A percentile compares a stretch with the other conserved stretches of the same genome.
Conservation (phyloP, 345 rosid species). For the Eutrema heterophyllum region DNA sequence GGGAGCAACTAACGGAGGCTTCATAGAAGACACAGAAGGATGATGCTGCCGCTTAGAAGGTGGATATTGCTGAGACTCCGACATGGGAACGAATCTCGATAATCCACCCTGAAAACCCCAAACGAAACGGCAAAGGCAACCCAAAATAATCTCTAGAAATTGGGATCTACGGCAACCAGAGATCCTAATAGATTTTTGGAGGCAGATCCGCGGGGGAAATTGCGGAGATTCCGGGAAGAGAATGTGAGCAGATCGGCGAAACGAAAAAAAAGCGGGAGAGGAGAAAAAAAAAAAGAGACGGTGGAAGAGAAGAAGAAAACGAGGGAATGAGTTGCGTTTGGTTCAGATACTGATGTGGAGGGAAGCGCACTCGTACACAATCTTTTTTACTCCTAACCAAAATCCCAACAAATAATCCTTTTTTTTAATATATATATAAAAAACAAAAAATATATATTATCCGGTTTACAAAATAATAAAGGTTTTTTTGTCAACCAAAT, state of each 20-base stretch:
- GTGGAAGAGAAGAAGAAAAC: conserved; percentile 45
- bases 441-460: too few relatives aligned
- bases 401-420: too few relatives aligned
- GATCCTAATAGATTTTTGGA: conserved; percentile 6
- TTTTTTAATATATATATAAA: too few relatives aligned
- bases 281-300: conserved; percentile 37
- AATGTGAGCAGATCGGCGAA: conserved; percentile 38
- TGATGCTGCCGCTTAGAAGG: conserved; percentile 42
- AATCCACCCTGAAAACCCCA: neutral
- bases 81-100: conserved; percentile 39
- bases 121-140: conserved; percentile 12
- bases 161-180: conserved; percentile 10
- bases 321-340: conserved; percentile 45
- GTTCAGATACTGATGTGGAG: too few relatives aligned
- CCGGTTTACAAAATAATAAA: too few relatives aligned
- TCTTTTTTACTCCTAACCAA: too few relatives aligned
- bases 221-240: conserved; percentile 27
- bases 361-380: too few relatives aligned
- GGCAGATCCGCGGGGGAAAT: conserved; percentile 13
- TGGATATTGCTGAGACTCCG: conserved; percentile 38
- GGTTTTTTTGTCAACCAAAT: too few relatives aligned
- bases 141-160: neutral
- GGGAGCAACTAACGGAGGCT: conserved; percentile 63
- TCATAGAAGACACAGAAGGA: conserved; percentile 55
- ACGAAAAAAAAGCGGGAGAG: conserved; percentile 51